phyloP scores from a whole-genome alignment of 371 early-diverging fungal species.

The Lichtheimia hyalospora region DNA sequence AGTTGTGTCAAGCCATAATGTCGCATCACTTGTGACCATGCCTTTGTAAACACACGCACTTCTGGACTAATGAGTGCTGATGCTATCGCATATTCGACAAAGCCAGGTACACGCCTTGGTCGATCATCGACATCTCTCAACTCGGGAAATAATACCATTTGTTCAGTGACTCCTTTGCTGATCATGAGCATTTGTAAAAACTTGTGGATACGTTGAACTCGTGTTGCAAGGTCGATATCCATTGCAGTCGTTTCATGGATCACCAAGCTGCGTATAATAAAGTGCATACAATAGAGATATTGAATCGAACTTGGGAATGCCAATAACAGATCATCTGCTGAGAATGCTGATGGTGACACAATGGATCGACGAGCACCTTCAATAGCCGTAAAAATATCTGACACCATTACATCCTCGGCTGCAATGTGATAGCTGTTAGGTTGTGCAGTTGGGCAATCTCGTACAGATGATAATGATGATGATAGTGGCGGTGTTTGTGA shows the following conservation, averaged over 20 bases:
- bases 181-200: constrained; percentile 60
- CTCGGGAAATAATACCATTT: constrained; percentile 35
- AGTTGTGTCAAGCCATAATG: constrained; percentile 47
- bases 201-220: constrained; percentile 62
- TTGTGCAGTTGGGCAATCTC: constrained; percentile 28
- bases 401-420: constrained; percentile 57
- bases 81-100: constrained; percentile 76
- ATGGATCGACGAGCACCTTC: constrained; percentile 49
- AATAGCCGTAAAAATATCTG: constrained; percentile 69
- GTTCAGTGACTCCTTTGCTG: constrained; percentile 49
- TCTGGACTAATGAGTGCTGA: constrained; percentile 81
- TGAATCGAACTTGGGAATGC: constrained; percentile 74
- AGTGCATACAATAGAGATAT: constrained; percentile 68
- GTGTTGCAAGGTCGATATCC: constrained; percentile 46
- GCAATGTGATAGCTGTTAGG: constrained; percentile 25
- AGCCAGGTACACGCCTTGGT: constrained; percentile 61
- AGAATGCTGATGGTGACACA: constrained; percentile 36
- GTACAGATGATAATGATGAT: constrained; percentile 34
- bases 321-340: constrained; percentile 49
- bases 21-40: constrained; percentile 68
- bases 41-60: constrained; percentile 64
- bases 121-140: constrained; percentile 21
- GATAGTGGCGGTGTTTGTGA: constrained; percentile 35
- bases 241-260: constrained; percentile 61
- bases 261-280: constrained; percentile 73